Base-by-base conservation (phyloP, 306 rosid genomes). In the Lagenaria siceraria region DNA sequence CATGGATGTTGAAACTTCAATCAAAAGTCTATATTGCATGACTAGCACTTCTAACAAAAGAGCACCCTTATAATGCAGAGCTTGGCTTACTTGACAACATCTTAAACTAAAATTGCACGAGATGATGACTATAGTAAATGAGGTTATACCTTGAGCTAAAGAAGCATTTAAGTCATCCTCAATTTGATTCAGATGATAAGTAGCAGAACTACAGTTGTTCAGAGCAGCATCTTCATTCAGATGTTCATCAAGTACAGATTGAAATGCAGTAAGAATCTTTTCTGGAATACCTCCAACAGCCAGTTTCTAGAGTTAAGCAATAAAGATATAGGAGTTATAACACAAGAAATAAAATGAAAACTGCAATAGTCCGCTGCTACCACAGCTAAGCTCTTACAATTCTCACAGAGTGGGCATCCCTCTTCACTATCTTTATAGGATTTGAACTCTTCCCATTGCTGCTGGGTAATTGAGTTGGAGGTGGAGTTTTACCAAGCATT, bases 321-420 rank as follows among this genome's bases (percentile, higher is more conserved):
- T 38, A 55, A 40, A 77, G 4, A 77, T 25, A 40, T 12, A 60
- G 13, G 18, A 56, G 55, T 58, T 48, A 60, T 43, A 59, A 46
- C 14, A 58, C 24, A 77, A 40, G 24, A 77, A 60, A 31, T 36
- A 21, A 59, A 77, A 18, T 15, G 59, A 78, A 64, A 58, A 75
- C 58, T 74, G 51, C 61, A 75, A 84, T 40, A 74, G 53, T 54
- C 25, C 68, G 78, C 77, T 74, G 60, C 72, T 43, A 79, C 36
- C 78, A 81, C 66, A 72, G 83, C 55, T 22, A 79, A 82, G 56
- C 76, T 78, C 97, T 87, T 90, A 93, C 98, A 77, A 91, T 87
- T 91, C 97, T 90, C 78, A 91, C 90, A 51, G 97, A 88, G 78
- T 90, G 87, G 78, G 89, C 87, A 82, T 94, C 98, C 88, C 91